Conservation (phyloP, 768 basidiomycete genomes). For the Mrakia hoshinonis region DNA sequence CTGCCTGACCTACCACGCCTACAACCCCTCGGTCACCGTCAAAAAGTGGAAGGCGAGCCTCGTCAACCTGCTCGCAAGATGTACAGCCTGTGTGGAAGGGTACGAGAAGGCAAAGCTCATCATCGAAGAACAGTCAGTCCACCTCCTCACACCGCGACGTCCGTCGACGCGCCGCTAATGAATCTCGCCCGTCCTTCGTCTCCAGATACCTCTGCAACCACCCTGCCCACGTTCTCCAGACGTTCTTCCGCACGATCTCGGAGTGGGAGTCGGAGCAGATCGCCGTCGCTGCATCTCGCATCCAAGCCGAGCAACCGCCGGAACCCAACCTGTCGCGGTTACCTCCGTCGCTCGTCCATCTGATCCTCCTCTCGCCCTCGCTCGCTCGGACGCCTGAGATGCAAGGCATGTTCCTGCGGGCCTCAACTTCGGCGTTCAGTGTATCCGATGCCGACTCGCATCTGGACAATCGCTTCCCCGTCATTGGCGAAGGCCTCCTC, state of each 20-base stretch:
- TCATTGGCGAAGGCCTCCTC: conserved; percentile 31
- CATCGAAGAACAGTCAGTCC: conserved; percentile 63
- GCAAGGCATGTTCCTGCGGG: conserved; percentile 27
- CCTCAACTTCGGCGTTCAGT: background rate
- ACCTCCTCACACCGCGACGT: background rate
- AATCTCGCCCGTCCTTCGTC: background rate
- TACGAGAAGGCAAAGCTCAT: conserved; percentile 57
- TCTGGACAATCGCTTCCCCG: conserved; percentile 17
- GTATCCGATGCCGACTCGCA: background rate
- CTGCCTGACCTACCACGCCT: conserved; percentile 72
- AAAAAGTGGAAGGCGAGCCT: conserved; percentile 55
- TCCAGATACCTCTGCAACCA: conserved; percentile 8
- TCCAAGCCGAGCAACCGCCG: conserved; percentile 53
- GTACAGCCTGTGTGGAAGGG: conserved; percentile 60
- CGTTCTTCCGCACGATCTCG: conserved; percentile 14
- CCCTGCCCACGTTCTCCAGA: background rate
- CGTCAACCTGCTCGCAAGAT: conserved; percentile 52
- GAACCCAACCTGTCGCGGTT: conserved; percentile 32
- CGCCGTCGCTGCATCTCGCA: conserved; percentile 56
- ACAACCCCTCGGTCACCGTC: conserved; percentile 51
- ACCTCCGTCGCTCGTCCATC: conserved; percentile 32
- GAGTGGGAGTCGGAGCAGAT: conserved; percentile 33
- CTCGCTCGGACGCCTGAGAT: conserved; percentile 25
- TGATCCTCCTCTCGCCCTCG: conserved; percentile 34
- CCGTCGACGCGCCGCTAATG: no score